Evolutionary conservation across 306 rosid genomes (phyloP).

Genomic region (Luffa acutangula): DNA sequence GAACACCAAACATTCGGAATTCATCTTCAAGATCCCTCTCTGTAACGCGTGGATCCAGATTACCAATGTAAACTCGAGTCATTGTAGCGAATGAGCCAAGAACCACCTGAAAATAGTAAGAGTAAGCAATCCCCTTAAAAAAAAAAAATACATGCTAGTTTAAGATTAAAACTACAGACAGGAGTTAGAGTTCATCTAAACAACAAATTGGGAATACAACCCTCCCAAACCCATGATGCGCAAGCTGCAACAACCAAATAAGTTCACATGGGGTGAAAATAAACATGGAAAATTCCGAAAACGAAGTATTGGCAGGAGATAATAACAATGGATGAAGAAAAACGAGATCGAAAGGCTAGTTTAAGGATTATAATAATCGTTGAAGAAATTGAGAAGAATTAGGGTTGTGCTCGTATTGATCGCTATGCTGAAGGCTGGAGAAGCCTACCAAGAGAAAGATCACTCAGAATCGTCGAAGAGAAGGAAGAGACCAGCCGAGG

Average conservation of each 20-base stretch:
- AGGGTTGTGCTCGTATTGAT: not conserved
- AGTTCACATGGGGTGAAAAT: not conserved
- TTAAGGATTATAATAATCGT: not conserved
- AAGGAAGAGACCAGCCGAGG: not conserved
- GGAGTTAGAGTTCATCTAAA: not conserved
- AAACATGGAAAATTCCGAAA: not conserved
- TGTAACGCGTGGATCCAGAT: slow-evolving; percentile 77
- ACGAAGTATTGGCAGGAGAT: not conserved
- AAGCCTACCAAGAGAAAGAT: not conserved
- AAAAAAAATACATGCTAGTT: not conserved
- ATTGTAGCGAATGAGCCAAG: slow-evolving; percentile 20
- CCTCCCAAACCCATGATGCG: not conserved
- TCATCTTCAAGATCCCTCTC: slow-evolving; percentile 96
- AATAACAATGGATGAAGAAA: not conserved
- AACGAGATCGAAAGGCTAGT: not conserved
- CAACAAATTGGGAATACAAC: not conserved
- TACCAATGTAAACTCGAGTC: slow-evolving; percentile 84
- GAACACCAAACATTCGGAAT: slow-evolving; percentile 80
- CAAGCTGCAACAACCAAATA: not conserved
- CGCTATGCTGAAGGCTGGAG: not conserved
- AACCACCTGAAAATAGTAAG: not conserved
- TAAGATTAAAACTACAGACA: not conserved
- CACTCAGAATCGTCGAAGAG: not conserved
- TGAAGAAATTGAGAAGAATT: not conserved
- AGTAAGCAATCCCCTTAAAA: not conserved